A percentile compares a stretch with the other conserved stretches of the same genome.
These are phyloP conservation scores for Aspergillus novoparasiticus DNA, from an alignment of 2,329 filamentous ascomycete genomes.

Conservation along the genomic window DNA sequence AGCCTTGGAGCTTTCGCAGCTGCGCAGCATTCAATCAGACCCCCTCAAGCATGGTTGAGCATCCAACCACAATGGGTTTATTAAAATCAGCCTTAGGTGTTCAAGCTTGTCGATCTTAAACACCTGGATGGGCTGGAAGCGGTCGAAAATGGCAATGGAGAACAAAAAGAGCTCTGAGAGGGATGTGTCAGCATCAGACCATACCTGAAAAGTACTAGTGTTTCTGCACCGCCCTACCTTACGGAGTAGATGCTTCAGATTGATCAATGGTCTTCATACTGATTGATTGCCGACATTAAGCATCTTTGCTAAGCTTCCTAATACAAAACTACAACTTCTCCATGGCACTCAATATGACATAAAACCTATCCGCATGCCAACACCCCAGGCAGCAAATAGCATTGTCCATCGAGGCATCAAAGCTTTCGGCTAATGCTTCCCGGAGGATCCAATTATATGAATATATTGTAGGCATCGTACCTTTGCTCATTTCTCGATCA, in stretches of 20 bases:
- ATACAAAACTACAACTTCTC: no score
- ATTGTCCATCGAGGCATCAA: not conserved
- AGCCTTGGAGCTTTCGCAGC: constrained; percentile 13
- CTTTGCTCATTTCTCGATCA: not conserved
- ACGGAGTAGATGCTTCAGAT: not conserved
- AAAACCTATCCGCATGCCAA: no score
- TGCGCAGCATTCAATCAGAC: constrained; percentile 17
- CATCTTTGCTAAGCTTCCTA: no score
- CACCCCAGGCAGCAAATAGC: not conserved
- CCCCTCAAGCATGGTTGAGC: constrained; percentile 21
- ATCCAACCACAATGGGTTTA: constrained; percentile 7
- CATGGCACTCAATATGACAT: no score
- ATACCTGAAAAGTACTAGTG: not conserved
- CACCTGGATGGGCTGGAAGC: not conserved
- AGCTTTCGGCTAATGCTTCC: no score
- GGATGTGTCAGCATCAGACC: not conserved
- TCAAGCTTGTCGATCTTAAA: not conserved
- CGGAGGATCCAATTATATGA: not conserved
- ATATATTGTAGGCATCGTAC: not conserved
- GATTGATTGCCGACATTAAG: not conserved
- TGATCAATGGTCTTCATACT: not conserved
- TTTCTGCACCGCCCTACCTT: no score
- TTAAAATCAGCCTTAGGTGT: not conserved
- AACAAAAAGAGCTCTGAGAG: not conserved
- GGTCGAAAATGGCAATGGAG: not conserved